Evolutionary conservation across 257 asterid species (phyloP).

Genomic region (Petunia axillaris): DNA sequence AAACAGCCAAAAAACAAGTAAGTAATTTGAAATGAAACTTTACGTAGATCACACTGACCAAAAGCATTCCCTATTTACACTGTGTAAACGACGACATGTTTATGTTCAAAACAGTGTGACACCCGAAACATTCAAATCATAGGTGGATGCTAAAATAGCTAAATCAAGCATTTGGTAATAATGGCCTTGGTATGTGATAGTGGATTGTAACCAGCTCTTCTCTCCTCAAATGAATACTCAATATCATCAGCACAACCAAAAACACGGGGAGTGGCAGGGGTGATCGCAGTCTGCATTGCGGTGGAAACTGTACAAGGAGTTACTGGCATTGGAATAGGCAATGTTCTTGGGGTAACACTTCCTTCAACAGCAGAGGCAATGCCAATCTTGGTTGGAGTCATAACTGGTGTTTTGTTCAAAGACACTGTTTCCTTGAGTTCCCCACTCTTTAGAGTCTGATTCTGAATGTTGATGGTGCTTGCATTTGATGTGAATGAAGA

Average conservation of each 20-base stretch:
- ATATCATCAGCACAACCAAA: slow-evolving; percentile 23
- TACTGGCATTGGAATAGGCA: slow-evolving; percentile 38
- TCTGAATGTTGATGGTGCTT: slow-evolving; percentile 46
- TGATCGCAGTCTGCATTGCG: slow-evolving; percentile 44
- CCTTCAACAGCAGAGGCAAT: slow-evolving; percentile 27
- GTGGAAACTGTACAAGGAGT: slow-evolving; percentile 45
- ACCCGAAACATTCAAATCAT: too few species aligned
- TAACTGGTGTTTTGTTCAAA: slow-evolving; percentile 27
- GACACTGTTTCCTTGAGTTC: slow-evolving; percentile 35
- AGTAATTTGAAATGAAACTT: too few species aligned
- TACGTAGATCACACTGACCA: too few species aligned
- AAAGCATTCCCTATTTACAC: too few species aligned
- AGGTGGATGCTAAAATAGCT: neutral
- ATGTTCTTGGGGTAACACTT: slow-evolving; percentile 40
- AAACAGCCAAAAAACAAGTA: too few species aligned
- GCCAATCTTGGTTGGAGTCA: slow-evolving; percentile 38
- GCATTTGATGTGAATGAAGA: slow-evolving; percentile 49
- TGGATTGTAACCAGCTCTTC: slow-evolving; percentile 58
- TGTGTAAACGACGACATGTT: too few species aligned
- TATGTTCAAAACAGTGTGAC: too few species aligned
- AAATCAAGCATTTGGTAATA: slow-evolving; percentile 33
- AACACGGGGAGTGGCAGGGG: slow-evolving; percentile 36
- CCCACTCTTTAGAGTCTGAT: slow-evolving; percentile 32
- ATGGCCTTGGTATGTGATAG: slow-evolving; percentile 28
- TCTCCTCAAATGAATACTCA: slow-evolving; percentile 72